A percentile compares a stretch with the other conserved stretches of the same genome.
phyloP scores from a whole-genome alignment of 768 basidiomycete genomes.

The Mrakia frigida region DNA sequence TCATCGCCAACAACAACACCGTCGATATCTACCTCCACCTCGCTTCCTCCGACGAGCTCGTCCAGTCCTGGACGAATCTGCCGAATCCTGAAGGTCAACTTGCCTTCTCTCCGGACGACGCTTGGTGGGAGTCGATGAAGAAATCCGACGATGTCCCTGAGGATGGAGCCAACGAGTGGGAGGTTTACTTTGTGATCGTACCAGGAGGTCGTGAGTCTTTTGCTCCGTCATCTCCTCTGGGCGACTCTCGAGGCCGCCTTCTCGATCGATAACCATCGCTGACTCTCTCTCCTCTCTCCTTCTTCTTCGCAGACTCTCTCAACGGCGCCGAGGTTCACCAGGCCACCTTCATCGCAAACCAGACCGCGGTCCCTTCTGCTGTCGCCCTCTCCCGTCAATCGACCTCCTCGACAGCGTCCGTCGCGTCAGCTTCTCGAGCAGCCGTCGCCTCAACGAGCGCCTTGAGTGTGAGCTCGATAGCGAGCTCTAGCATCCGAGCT shows the following conservation, averaged over 20 bases:
- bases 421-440: constrained; percentile 19
- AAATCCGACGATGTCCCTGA: background rate
- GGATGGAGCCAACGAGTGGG: constrained; percentile 11
- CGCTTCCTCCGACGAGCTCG: constrained; percentile 17
- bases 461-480: background rate
- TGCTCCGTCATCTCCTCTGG: background rate
- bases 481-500: background rate
- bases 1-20: constrained; percentile 26
- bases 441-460: constrained; percentile 10
- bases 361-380: constrained; percentile 27
- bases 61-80: constrained; percentile 20
- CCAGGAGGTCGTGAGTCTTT: constrained; percentile 22
- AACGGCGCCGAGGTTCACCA: constrained; percentile 27
- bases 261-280: background rate
- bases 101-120: constrained; percentile 19
- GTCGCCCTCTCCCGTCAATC: constrained; percentile 6
- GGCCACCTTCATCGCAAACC: constrained; percentile 24
- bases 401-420: constrained; percentile 12
- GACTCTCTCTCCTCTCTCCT: background rate
- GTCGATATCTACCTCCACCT: constrained; percentile 30
- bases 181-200: constrained; percentile 27
- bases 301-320: background rate
- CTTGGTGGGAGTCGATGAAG: constrained; percentile 23
- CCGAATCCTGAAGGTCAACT: constrained; percentile 31
- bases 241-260: too few species aligned